Evolutionary conservation across 2,329 filamentous ascomycete species (phyloP).

Genomic region (Aspergillus ibericus): DNA sequence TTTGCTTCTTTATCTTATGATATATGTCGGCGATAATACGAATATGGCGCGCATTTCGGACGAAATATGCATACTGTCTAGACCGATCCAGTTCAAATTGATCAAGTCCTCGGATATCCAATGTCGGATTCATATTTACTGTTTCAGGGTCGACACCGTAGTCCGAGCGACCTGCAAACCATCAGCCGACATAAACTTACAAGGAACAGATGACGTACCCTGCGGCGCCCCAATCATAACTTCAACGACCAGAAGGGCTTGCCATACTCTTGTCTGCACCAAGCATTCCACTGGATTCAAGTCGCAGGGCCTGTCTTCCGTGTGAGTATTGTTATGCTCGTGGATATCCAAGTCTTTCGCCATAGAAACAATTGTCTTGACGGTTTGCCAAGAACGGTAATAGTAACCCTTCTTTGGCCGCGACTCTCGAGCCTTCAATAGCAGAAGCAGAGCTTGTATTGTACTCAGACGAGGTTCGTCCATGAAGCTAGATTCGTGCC

Average conservation of each 20-base stretch:
- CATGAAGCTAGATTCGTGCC: conserved; percentile 90
- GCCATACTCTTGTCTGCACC: conserved; percentile 85
- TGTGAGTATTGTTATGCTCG: conserved; percentile 79
- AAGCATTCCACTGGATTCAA: conserved; percentile 72
- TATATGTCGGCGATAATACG: conserved; percentile 75
- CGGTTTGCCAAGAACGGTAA: conserved; percentile 94
- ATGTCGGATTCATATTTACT: conserved; percentile 70
- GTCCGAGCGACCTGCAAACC: conserved; percentile 67
- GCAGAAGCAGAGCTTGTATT: conserved; percentile 81
- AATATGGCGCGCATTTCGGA: conserved; percentile 74
- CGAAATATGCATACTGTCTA: conserved; percentile 79
- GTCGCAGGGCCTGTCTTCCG: conserved; percentile 68
- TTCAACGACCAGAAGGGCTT: conserved; percentile 80
- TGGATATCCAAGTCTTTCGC: conserved; percentile 86
- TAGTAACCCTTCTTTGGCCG: conserved; percentile 92
- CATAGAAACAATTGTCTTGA: conserved; percentile 90
- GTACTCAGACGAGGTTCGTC: conserved; percentile 88
- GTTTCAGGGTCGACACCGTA: conserved; percentile 72
- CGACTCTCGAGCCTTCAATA: conserved; percentile 89
- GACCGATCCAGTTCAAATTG: conserved; percentile 75
- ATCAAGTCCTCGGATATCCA: conserved; percentile 66
- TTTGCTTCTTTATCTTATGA: conserved; percentile 68
- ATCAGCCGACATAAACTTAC: conserved; percentile 15
- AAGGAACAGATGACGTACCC: conserved; percentile 56
- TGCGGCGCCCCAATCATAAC: conserved; percentile 92